phyloP scores from a whole-genome alignment of 352 stramenopile genomes.

The Blastocystis sp. region DNA sequence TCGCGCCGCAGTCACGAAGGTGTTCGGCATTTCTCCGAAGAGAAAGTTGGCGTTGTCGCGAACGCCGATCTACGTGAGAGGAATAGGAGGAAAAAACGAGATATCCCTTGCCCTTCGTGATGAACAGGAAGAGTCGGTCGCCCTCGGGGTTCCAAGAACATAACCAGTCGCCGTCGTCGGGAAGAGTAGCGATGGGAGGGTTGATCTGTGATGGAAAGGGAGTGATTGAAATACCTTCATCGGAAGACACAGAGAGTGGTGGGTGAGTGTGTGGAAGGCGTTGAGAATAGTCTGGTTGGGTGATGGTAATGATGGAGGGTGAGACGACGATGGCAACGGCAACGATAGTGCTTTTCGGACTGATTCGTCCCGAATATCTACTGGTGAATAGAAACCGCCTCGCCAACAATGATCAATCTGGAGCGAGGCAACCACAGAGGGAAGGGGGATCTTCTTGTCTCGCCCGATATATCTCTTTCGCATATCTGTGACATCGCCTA shows the following conservation, averaged over 20 bases:
- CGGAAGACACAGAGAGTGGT: constrained; percentile 1
- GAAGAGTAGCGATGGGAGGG: neutral
- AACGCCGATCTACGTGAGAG: neutral
- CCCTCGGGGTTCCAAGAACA: constrained; percentile 30
- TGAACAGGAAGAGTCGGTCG: constrained; percentile 12
- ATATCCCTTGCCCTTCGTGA: constrained; percentile 22
- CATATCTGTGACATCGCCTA: neutral
- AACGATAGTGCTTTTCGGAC: neutral
- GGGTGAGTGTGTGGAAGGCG: neutral
- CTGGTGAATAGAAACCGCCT: neutral
- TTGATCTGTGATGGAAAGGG: neutral
- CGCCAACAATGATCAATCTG: neutral
- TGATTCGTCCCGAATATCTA: neutral
- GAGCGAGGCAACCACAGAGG: neutral
- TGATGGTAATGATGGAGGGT: no score
- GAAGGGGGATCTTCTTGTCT: neutral
- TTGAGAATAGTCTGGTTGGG: neutral
- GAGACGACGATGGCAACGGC: no score
- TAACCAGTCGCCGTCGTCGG: neutral
- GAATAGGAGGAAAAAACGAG: neutral
- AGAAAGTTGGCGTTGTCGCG: neutral
- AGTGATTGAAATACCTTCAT: neutral
- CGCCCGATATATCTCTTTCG: neutral
- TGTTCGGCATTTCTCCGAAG: neutral
- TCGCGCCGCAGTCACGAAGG: neutral